Conservation (phyloP, 441 rosid genomes). For the Populus hybrid region DNA sequence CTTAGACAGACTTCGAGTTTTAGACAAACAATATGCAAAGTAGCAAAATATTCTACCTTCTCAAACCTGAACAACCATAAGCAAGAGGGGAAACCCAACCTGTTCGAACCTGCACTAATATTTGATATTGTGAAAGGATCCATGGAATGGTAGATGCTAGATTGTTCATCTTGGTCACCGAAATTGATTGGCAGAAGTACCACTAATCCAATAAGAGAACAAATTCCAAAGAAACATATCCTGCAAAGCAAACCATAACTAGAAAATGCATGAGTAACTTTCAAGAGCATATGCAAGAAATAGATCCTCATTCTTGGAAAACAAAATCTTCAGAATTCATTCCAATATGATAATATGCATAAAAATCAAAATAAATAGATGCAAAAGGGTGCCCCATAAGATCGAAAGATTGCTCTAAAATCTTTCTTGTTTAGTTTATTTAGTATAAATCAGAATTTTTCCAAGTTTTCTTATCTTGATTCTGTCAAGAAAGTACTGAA, state of each 20-base stretch:
- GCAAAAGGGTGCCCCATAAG: background rate
- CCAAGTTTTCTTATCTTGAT: background rate
- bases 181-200: slow-evolving; percentile 80
- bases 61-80: background rate
- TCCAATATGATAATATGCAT: background rate
- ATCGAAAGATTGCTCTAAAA: background rate
- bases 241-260: slow-evolving; percentile 31
- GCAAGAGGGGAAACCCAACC: slow-evolving; percentile 29
- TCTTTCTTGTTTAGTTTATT: background rate
- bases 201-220: slow-evolving; percentile 62
- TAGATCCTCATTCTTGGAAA: background rate
- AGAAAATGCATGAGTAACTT: background rate
- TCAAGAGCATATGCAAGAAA: background rate
- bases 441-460: background rate
- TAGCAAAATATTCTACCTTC: background rate
- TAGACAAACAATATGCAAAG: background rate
- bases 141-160: slow-evolving; percentile 36
- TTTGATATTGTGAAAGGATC: slow-evolving; percentile 76
- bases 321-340: background rate
- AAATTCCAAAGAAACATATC: slow-evolving; percentile 63
- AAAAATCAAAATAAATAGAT: background rate
- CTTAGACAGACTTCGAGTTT: background rate
- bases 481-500: background rate
- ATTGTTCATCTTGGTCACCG: slow-evolving; percentile 40
- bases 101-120: slow-evolving; percentile 63